Evolutionary conservation across 1,284 basidiomycete species (phyloP), one percentile per base, ranked within the genome.

Genomic region (Rhodofomes roseus): DNA sequence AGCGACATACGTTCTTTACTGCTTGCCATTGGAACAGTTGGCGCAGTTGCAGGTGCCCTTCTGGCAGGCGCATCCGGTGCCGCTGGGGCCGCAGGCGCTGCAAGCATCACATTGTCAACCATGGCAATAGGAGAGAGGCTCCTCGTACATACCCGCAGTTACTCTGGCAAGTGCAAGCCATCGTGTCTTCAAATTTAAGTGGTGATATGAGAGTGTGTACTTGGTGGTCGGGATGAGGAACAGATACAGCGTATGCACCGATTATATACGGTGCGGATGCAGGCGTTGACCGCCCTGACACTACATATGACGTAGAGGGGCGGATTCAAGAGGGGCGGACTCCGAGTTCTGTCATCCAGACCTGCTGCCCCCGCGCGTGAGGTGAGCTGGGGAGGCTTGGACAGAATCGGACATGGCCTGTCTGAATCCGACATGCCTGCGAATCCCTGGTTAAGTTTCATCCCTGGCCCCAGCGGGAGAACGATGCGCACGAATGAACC

Each of bases 21-120:
- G 31, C 31, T 48, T 48, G 14, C 20, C 9, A 64, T 73, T 73
- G 8, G 57, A 58, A 62, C 71, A 73, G 54, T 64, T 60, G 27
- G 59, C 41, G 63, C 71, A 73, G 58, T 61, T 62, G 64, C 71
- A 73, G 46, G 65, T 58, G 52, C 64, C 64, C 58, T 68, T 65
- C 31, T 65, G 54, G 62, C 71, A 73, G 12, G 60, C 62, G 52
- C 70, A 71, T 18, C 63, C 65, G 14, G 62, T 67, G 34, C 66
- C 64, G 18, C 50, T 46, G 52, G 69, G 65, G 20, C 70, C 70
- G 56, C 69, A 72, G 20, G 67, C 58, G 22, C 70, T 72, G 40
- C 27, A 25, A 8, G 39, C 14, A 27, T 18, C 14, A 36, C 9
- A 8, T 8, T 8, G n/a, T 31, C 31, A 55, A 43, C 22, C 25